A percentile compares a stretch with the other conserved stretches of the same genome.
These are phyloP conservation scores for Artomyces pyxidatus DNA, from an alignment of 768 basidiomycete species.

Conservation along the genomic window DNA sequence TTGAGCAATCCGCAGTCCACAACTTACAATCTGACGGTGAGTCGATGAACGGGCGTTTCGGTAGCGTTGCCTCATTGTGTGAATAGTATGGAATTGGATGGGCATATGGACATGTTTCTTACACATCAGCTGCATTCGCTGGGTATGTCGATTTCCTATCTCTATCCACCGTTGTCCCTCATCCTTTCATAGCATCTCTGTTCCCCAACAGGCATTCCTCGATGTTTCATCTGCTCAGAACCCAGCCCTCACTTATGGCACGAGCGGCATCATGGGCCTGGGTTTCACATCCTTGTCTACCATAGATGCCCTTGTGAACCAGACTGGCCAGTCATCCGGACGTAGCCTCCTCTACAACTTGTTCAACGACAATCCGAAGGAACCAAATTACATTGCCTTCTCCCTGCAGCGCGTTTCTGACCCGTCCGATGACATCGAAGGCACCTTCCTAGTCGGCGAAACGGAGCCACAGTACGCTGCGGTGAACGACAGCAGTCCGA, in stretches of 20 bases:
- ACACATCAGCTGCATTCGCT: conserved; percentile 58
- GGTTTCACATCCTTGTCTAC: conserved; percentile 73
- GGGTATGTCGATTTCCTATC: conserved; percentile 36
- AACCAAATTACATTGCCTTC: conserved; percentile 79
- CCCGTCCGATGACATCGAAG: conserved; percentile 45
- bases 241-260: conserved; percentile 65
- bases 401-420: conserved; percentile 57
- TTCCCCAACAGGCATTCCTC: conserved; percentile 65
- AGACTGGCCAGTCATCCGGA: conserved; percentile 50
- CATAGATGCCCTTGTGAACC: conserved; percentile 55
- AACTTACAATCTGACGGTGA: conserved; percentile 18
- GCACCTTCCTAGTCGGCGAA: conserved; percentile 71
- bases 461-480: conserved; percentile 52
- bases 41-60: not conserved
- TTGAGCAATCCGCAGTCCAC: conserved; percentile 14
- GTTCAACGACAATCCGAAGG: conserved; percentile 55
- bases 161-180: not conserved
- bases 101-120: conserved; percentile 58
- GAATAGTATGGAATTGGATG: conserved; percentile 74
- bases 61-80: not conserved
- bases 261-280: conserved; percentile 64
- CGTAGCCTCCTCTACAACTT: conserved; percentile 69
- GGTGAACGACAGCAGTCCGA: conserved; percentile 47
- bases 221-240: conserved; percentile 59
- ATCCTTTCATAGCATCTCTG: conserved; percentile 37